A percentile compares a stretch with the other conserved stretches of the same genome.
These are phyloP conservation scores for Microthlaspi erraticum DNA, from an alignment of 345 rosid species.

Conservation along the genomic window DNA sequence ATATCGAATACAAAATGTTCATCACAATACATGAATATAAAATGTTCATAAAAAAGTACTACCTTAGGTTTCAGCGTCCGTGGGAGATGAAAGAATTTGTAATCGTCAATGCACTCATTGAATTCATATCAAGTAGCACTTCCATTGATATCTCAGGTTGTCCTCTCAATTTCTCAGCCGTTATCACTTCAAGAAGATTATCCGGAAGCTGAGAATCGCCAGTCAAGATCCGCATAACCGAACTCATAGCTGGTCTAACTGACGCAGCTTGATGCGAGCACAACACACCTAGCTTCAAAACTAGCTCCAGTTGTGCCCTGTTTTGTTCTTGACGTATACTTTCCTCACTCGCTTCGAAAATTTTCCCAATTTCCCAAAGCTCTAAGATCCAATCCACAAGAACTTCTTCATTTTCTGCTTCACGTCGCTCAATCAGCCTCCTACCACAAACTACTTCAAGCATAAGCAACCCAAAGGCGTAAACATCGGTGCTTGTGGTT, in stretches of 20 bases:
- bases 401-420: not conserved
- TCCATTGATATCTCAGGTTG: not conserved
- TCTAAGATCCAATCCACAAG: slow-evolving; percentile 45
- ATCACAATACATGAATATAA: not conserved
- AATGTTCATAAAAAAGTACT: not conserved
- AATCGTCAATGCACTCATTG: slow-evolving; percentile 9
- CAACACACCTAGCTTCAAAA: slow-evolving; percentile 43
- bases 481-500: slow-evolving; percentile 43
- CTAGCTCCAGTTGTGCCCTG: slow-evolving; percentile 30
- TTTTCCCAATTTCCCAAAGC: slow-evolving; percentile 40
- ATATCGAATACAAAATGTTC: not conserved
- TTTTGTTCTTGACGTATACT: slow-evolving; percentile 17
- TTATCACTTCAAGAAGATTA: slow-evolving; percentile 14
- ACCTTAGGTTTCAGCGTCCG: slow-evolving; percentile 21
- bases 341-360: slow-evolving; percentile 37
- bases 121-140: slow-evolving; percentile 2
- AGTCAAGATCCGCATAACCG: slow-evolving; percentile 28
- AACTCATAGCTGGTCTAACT: slow-evolving; percentile 38
- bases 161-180: slow-evolving; percentile 5
- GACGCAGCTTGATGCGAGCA: slow-evolving; percentile 34
- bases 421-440: slow-evolving; percentile 37
- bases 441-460: slow-evolving; percentile 53
- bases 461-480: slow-evolving; percentile 46
- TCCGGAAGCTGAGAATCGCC: slow-evolving; percentile 27
- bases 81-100: slow-evolving; percentile 23